A percentile compares a stretch with the other conserved stretches of the same genome.
Evolutionary conservation across 1,284 basidiomycete species (phyloP).

Genomic region (Ustilago esculenta): DNA sequence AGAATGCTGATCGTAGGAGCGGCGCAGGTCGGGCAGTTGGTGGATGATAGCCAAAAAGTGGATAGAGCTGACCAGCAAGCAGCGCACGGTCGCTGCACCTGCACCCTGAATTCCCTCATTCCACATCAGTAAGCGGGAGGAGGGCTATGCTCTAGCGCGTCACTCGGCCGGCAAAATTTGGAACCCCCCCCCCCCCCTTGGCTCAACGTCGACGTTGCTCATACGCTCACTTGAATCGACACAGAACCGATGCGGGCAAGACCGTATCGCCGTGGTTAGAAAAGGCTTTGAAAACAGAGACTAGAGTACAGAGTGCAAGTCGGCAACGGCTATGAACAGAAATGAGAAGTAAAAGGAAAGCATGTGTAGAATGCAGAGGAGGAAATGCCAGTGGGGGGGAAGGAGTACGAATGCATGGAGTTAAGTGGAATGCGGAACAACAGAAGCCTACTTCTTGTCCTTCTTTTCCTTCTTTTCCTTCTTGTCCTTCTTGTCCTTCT

Average conservation of each 20-base stretch:
- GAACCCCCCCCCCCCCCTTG: not conserved
- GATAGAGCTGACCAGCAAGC: not conserved
- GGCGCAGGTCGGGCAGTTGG: too few relatives aligned
- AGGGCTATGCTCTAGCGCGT: constrained; percentile 5
- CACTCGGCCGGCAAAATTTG: constrained; percentile 15
- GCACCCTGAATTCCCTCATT: constrained; percentile 6
- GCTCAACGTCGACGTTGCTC: too few relatives aligned
- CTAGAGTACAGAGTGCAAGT: constrained; percentile 34
- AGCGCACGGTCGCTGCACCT: constrained; percentile 15
- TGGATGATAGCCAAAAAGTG: too few relatives aligned
- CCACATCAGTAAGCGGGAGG: constrained; percentile 7
- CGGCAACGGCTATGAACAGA: constrained; percentile 16
- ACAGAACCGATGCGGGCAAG: too few relatives aligned
- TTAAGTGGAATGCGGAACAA: too few relatives aligned
- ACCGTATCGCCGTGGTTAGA: too few relatives aligned
- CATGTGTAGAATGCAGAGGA: not conserved
- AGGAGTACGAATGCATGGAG: too few relatives aligned
- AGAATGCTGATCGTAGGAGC: not conserved
- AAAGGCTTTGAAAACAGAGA: constrained; percentile 5
- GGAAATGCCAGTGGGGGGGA: not conserved
- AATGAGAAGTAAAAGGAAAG: not conserved
- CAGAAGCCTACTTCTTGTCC: constrained; percentile 10
- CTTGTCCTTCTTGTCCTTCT: constrained; percentile 35
- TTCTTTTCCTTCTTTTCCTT: too few relatives aligned
- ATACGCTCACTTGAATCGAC: too few relatives aligned